phyloP scores from a whole-genome alignment of 164 flowering plant genomes.

The Malania oleifera region DNA sequence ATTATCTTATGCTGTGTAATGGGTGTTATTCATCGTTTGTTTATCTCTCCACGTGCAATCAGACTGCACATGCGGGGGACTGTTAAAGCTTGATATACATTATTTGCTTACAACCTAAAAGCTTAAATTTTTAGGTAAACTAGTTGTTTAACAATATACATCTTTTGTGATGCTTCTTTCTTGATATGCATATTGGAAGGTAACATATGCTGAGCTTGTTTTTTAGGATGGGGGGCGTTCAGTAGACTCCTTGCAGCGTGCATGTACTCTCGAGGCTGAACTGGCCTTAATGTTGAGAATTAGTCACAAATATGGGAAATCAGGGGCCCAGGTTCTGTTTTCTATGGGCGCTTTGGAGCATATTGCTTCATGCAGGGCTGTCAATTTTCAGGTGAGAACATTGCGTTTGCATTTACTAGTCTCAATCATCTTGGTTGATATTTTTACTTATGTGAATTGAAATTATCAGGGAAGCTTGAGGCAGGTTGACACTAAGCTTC shows the following conservation, averaged over 20 bases:
- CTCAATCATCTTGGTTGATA: background rate
- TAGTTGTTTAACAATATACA: no score
- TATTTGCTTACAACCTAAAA: no score
- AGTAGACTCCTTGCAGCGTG: constrained; percentile 58
- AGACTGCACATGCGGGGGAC: no score
- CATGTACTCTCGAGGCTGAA: constrained; percentile 75
- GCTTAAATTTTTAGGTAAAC: no score
- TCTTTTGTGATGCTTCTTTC: no score
- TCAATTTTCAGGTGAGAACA: constrained; percentile 46
- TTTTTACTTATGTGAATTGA: background rate
- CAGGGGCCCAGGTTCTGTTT: constrained; percentile 83
- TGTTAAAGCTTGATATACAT: no score
- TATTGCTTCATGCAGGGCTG: constrained; percentile 64
- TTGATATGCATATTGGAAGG: no score
- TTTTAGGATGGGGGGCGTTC: constrained; percentile 57
- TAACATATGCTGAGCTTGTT: background rate
- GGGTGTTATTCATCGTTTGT: no score
- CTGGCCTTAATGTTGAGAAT: constrained; percentile 74
- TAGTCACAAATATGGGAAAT: constrained; percentile 76
- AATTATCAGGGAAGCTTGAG: constrained; percentile 55
- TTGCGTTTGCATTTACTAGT: background rate
- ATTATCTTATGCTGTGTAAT: no score
- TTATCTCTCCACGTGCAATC: no score
- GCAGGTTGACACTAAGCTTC: constrained; percentile 40
- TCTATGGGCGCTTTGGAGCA: constrained; percentile 90